Base-by-base conservation (phyloP, 305 asterid genomes). In the Solanum hybrid region DNA sequence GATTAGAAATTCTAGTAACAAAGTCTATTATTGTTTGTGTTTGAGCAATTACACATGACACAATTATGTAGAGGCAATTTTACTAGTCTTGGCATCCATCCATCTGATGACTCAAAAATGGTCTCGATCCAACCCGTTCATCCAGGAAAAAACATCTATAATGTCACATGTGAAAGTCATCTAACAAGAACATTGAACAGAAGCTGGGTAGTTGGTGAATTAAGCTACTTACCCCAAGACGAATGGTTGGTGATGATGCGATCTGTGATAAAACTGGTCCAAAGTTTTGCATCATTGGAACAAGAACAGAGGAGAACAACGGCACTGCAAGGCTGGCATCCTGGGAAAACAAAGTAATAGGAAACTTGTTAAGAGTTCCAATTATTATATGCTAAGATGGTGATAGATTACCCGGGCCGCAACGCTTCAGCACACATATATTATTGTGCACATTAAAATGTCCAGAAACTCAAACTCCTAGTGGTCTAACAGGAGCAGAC, bases 281-380 rank as follows among this genome's bases (percentile, higher is more conserved):
- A 90, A 97, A 75, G 92, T 95, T 94, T 91, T 97, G 99, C 87
- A 95, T 98, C 96, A 97, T 92, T 83, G 99, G 99, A 90, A 94
- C 93, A 81, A 97, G 94, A 90, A 96, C 96, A 28, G 99, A 98
- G 67, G 99, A 96, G 93, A 96, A 93, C 92, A 97, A 90, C 86
- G 99, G 99, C 88, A 97, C 91, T 88, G 99, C 97, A 88, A 94
- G 90, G 90, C 98, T 96, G 83, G 99, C 98, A 92, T 97, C 99
- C 99, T 97, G 97, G 86, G 93, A 90, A 93, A 28, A 82, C 33
- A 87, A 64, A 39, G 71, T 28, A 71, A 85, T 26, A 51, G 34
- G 87, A 24, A 86, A 9, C 5, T 11, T 36, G 86, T 71, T 8
- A 80, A 39, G 6, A 20, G 13, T n/a, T 35, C 89, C 81, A 87